These are phyloP conservation scores for Aspergillus tubingensis DNA, from an alignment of 2,329 filamentous ascomycete species.

Conservation along the genomic window DNA sequence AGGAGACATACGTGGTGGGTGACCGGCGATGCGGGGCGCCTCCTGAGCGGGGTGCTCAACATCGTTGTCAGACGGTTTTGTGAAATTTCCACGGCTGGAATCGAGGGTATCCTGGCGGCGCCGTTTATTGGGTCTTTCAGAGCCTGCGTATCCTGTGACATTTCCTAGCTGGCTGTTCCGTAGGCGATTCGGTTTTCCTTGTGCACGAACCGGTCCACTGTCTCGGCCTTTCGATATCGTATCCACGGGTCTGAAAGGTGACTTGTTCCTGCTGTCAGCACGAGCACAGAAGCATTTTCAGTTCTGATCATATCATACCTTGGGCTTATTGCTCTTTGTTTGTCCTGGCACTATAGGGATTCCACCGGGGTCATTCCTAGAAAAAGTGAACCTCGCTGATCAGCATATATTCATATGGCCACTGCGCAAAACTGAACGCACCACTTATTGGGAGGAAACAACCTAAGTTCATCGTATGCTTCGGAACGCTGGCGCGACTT, in stretches of 20 bases:
- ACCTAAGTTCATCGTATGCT: slow-evolving; percentile 24
- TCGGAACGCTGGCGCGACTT: slow-evolving; percentile 12
- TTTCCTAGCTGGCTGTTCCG: slow-evolving; percentile 2
- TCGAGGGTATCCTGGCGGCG: slow-evolving; percentile 26
- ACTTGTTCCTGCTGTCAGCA: slow-evolving; percentile 5
- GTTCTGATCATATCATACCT: background rate
- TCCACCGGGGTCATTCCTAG: slow-evolving; percentile 20
- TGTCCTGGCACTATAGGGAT: slow-evolving; percentile 34
- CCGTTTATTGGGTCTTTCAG: slow-evolving; percentile 26
- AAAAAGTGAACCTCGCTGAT: background rate
- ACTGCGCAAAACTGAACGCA: slow-evolving; percentile 12
- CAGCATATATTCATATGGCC: background rate
- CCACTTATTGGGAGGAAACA: slow-evolving; percentile 22
- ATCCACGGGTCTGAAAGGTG: slow-evolving; percentile 27
- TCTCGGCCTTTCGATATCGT: slow-evolving; percentile 30
- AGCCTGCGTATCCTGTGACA: background rate
- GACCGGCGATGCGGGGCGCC: slow-evolving; percentile 10
- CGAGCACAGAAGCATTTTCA: background rate
- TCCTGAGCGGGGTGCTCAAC: slow-evolving; percentile 10
- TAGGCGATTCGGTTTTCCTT: slow-evolving; percentile 17
- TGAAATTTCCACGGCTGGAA: background rate
- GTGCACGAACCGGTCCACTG: slow-evolving; percentile 37
- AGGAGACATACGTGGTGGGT: slow-evolving; percentile 23
- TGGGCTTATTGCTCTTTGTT: slow-evolving; percentile 23
- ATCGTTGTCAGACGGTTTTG: slow-evolving; percentile 25